Conservation (phyloP, 768 basidiomycete species). For the Cystofilobasidium macerans region DNA sequence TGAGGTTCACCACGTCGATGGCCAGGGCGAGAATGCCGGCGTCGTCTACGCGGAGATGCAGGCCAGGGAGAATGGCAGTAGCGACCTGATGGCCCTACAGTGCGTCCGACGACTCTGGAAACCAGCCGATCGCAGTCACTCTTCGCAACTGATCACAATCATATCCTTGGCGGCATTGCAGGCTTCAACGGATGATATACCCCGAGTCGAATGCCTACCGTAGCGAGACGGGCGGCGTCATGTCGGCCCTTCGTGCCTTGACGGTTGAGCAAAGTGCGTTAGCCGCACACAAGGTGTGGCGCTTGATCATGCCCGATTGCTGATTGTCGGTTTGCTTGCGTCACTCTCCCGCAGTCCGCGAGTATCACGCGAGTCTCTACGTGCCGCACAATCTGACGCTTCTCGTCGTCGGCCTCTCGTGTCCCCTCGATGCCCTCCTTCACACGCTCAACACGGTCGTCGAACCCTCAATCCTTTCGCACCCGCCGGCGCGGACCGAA, state of each 20-base stretch:
- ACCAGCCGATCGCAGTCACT: neutral
- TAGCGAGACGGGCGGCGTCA: slow-evolving; percentile 92
- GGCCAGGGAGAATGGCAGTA: slow-evolving; percentile 83
- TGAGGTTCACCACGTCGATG: slow-evolving; percentile 82
- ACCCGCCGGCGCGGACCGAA: slow-evolving; percentile 34
- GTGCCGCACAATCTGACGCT: slow-evolving; percentile 80
- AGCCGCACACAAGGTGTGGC: too few relatives aligned
- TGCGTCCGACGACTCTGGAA: slow-evolving; percentile 38
- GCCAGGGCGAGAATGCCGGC: slow-evolving; percentile 79
- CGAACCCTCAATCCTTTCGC: slow-evolving; percentile 68
- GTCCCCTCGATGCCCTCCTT: slow-evolving; percentile 65
- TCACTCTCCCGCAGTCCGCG: slow-evolving; percentile 56
- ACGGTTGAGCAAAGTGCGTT: slow-evolving; percentile 72
- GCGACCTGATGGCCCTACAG: slow-evolving; percentile 80
- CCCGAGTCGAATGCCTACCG: slow-evolving; percentile 75
- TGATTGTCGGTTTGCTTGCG: neutral
- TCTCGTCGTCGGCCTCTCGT: slow-evolving; percentile 67
- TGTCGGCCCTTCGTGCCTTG: slow-evolving; percentile 76
- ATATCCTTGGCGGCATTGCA: slow-evolving; percentile 35
- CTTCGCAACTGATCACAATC: slow-evolving; percentile 1
- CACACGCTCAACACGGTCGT: slow-evolving; percentile 69
- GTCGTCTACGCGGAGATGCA: slow-evolving; percentile 93
- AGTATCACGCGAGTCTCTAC: slow-evolving; percentile 81
- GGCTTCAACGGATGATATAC: slow-evolving; percentile 68
- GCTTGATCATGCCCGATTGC: too few relatives aligned